Evolutionary conservation across 108 stramenopile species (phyloP).

Genomic region (Seminavis robusta): DNA sequence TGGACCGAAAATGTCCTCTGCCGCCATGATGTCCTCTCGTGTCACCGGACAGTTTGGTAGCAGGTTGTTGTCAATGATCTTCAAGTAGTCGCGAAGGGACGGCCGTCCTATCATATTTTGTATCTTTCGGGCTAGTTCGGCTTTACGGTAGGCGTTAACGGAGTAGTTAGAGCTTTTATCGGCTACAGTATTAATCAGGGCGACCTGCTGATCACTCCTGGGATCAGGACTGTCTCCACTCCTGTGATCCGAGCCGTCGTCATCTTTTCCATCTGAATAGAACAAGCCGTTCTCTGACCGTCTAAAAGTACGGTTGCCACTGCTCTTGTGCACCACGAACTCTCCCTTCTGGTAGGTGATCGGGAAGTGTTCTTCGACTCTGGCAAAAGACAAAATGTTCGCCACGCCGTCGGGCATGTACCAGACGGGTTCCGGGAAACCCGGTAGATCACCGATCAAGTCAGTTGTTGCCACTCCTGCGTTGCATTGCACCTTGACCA

Average conservation of each 20-base stretch:
- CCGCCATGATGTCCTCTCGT: conserved; percentile 13
- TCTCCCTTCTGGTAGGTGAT: conserved; percentile 23
- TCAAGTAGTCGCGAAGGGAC: background rate
- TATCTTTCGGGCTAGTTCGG: too few relatives aligned
- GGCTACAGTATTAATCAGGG: background rate
- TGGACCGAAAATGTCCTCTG: conserved; percentile 27
- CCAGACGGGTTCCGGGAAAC: conserved; percentile 17
- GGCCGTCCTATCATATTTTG: conserved; percentile 11
- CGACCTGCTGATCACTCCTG: background rate
- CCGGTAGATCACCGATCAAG: conserved; percentile 21
- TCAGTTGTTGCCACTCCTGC: conserved; percentile 19
- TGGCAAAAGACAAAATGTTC: conserved; percentile 18
- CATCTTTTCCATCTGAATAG: too few relatives aligned
- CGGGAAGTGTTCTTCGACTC: conserved; percentile 3
- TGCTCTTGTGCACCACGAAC: too few relatives aligned
- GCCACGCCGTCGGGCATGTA: conserved; percentile 23
- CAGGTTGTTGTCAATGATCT: conserved; percentile 23
- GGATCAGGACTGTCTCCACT: too few relatives aligned
- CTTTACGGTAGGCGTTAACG: background rate
- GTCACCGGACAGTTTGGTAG: conserved; percentile 38
- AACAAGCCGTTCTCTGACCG: too few relatives aligned
- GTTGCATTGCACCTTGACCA: conserved; percentile 16
- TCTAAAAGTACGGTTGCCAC: too few relatives aligned
- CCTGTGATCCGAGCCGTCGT: too few relatives aligned
- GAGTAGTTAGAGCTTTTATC: background rate